Conservation (phyloP, 1,284 basidiomycete genomes). For the Lignosus rhinocerotis region DNA sequence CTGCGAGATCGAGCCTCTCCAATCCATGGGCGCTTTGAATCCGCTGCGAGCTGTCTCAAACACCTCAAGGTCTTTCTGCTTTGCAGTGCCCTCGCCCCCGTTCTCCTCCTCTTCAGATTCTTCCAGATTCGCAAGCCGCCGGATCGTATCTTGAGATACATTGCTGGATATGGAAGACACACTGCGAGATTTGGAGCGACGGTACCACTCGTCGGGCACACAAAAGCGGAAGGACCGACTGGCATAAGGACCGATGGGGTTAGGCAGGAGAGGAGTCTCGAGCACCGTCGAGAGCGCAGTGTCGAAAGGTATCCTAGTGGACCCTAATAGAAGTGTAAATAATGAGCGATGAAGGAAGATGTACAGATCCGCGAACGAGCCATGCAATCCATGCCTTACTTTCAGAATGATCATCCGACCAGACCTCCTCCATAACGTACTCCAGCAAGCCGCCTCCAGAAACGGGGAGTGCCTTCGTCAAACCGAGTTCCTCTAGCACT, state of each 20-base stretch:
- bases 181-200: constrained; percentile 59
- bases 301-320: constrained; percentile 27
- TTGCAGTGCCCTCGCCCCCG: constrained; percentile 64
- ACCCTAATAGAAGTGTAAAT: constrained; percentile 13
- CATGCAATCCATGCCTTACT: constrained; percentile 40
- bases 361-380: background rate
- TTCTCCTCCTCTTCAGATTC: constrained; percentile 54
- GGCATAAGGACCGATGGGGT: constrained; percentile 41
- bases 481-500: constrained; percentile 66
- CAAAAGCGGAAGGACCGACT: constrained; percentile 56
- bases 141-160: constrained; percentile 53
- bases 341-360: background rate
- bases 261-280: constrained; percentile 40
- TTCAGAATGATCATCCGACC: constrained; percentile 47
- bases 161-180: constrained; percentile 46
- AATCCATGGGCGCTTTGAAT: constrained; percentile 37
- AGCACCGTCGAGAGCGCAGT: constrained; percentile 37
- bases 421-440: constrained; percentile 69
- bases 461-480: constrained; percentile 60
- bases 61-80: constrained; percentile 37
- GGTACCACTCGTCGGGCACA: constrained; percentile 80
- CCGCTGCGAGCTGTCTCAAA: constrained; percentile 22
- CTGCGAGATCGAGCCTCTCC: constrained; percentile 51
- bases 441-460: constrained; percentile 63
- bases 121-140: constrained; percentile 49